Percentiles rank a stretch among this genome's conserved stretches.
phyloP scores from a whole-genome alignment of 257 asterid species.

The Rauvolfia tetraphylla region DNA sequence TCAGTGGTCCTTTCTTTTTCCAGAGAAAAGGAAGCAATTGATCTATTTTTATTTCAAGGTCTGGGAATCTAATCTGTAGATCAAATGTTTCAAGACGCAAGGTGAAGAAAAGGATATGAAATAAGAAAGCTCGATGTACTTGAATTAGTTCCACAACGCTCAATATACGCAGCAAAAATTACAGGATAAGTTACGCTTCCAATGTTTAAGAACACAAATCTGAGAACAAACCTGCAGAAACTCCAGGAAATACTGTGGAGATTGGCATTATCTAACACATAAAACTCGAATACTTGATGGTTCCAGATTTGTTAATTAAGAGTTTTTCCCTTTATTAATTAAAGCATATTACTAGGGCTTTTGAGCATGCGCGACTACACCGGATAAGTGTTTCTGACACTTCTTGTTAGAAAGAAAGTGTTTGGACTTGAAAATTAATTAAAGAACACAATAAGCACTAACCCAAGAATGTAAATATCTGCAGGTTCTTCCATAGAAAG shows the following conservation, averaged over 20 bases:
- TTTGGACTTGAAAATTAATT: neutral
- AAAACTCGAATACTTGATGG: neutral
- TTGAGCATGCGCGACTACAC: neutral
- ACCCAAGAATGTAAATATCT: constrained; percentile 84
- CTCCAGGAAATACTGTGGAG: no score
- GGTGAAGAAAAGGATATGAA: neutral
- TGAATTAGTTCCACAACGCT: no score
- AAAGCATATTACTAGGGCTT: neutral
- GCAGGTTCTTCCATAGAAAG: constrained; percentile 76
- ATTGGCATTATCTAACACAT: neutral
- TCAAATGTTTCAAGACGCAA: neutral
- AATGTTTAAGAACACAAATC: no score
- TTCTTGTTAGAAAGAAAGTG: neutral
- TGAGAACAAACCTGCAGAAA: no score
- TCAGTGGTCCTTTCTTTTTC: neutral
- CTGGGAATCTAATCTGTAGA: neutral
- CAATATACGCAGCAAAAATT: no score
- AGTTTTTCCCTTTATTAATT: neutral
- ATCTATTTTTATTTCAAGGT: neutral
- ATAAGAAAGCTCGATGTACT: no score
- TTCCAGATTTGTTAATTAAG: neutral
- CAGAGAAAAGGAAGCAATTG: neutral
- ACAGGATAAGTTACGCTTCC: no score
- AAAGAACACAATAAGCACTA: constrained; percentile 16
- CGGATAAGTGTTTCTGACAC: neutral